Percentiles rank a stretch among this genome's conserved stretches.
Conservation (phyloP, 139 green algal genomes). For the Raphidocelis subcapitata region DNA sequence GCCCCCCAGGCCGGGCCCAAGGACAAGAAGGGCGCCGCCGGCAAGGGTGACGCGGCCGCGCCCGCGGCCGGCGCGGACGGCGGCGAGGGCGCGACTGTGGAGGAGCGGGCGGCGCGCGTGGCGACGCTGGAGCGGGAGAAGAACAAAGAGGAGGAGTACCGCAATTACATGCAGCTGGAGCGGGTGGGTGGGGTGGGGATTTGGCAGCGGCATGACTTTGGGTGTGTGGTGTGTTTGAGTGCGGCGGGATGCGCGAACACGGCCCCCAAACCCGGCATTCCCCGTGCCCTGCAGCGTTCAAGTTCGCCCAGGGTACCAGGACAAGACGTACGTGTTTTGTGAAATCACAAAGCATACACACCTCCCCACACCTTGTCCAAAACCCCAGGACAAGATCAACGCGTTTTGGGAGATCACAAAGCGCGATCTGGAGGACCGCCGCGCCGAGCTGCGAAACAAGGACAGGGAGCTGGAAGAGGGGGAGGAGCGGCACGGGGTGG, state of each 20-base stretch:
- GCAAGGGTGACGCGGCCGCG: slow-evolving; percentile 45
- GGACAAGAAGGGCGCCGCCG: slow-evolving; percentile 38
- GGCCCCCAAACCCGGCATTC: no score
- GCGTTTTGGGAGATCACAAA: slow-evolving; percentile 93
- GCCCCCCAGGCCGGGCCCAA: slow-evolving; percentile 7
- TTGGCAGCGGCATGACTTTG: background rate
- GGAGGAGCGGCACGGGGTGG: slow-evolving; percentile 85
- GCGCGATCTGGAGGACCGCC: slow-evolving; percentile 81
- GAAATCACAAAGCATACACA: no score
- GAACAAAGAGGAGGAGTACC: slow-evolving; percentile 84
- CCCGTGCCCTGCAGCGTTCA: no score
- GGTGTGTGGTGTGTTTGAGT: background rate
- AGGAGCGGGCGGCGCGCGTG: slow-evolving; percentile 81
- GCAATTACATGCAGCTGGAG: slow-evolving; percentile 94
- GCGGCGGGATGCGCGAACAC: no score
- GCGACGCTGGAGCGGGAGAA: slow-evolving; percentile 80
- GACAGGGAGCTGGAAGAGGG: slow-evolving; percentile 89
- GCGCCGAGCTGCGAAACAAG: slow-evolving; percentile 82
- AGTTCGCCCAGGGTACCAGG: no score
- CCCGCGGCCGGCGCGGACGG: slow-evolving; percentile 42
- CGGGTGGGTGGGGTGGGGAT: slow-evolving; percentile 46
- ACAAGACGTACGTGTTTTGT: no score
- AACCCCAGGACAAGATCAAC: slow-evolving; percentile 90
- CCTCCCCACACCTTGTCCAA: background rate
- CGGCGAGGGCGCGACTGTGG: slow-evolving; percentile 63